Conservation (phyloP, 2,329 filamentous ascomycete species). For the Cryphonectria japonica region DNA sequence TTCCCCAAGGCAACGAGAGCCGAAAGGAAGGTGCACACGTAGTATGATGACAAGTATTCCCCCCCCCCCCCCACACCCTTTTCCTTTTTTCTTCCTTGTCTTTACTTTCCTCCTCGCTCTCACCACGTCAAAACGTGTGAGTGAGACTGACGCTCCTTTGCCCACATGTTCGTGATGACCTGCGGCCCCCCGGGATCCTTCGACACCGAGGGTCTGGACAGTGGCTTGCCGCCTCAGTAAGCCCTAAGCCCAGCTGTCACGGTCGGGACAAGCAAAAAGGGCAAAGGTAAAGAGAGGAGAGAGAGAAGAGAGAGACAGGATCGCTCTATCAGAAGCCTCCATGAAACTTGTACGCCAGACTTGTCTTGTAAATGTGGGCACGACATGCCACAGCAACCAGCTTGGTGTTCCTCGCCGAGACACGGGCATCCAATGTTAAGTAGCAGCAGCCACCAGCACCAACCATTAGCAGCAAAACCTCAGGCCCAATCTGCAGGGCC, state of each 20-base stretch:
- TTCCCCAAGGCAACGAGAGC: background rate
- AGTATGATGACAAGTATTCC: background rate
- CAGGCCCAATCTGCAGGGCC: background rate
- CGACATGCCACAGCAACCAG: background rate
- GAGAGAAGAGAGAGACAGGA: background rate
- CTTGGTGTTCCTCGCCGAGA: background rate
- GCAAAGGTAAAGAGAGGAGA: background rate
- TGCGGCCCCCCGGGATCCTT: background rate
- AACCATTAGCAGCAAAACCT: background rate
- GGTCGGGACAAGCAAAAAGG: background rate
- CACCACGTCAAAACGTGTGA: background rate
- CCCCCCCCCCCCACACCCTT: background rate
- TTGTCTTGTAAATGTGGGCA: background rate
- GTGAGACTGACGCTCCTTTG: background rate
- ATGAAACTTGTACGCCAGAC: background rate
- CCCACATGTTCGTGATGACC: background rate
- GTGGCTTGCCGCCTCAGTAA: conserved; percentile 6
- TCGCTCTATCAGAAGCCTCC: background rate
- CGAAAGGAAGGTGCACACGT: background rate
- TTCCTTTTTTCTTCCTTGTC: background rate
- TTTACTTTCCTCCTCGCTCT: background rate
- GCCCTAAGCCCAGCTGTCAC: conserved; percentile 1
- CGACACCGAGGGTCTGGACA: background rate
- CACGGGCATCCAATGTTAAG: background rate
- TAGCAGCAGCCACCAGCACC: background rate